phyloP scores from a whole-genome alignment of 2,329 filamentous ascomycete genomes.

The Blastomyces percursus region DNA sequence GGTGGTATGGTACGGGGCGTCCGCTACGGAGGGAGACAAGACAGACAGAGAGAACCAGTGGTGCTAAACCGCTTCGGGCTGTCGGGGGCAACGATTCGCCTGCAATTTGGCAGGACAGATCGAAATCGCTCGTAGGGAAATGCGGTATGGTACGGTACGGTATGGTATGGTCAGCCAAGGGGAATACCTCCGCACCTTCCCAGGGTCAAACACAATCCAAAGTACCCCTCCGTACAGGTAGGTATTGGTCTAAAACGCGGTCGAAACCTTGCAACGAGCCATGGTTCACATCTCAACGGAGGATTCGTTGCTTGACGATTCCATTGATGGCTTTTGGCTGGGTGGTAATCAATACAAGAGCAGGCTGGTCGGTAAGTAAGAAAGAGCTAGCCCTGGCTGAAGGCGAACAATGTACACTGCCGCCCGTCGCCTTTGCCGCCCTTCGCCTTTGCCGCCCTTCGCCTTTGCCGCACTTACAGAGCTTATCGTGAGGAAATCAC shows the following conservation, averaged over 20 bases:
- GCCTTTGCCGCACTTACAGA: not conserved
- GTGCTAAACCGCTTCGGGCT: not conserved
- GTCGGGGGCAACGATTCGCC: not conserved
- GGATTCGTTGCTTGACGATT: not conserved
- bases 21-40: not conserved
- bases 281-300: not conserved
- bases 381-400: not conserved
- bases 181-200: not conserved
- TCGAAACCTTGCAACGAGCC: not conserved
- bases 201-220: not conserved
- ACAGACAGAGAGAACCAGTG: not conserved
- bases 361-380: too few relatives aligned
- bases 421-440: too few relatives aligned
- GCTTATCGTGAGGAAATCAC: not conserved
- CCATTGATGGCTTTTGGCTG: not conserved
- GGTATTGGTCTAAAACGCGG: not conserved
- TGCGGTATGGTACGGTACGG: not conserved
- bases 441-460: not conserved
- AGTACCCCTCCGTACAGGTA: not conserved
- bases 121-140: not conserved
- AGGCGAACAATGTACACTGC: not conserved
- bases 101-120: not conserved
- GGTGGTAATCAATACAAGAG: not conserved
- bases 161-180: not conserved
- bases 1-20: not conserved